Evolutionary conservation across 208 protist species (phyloP), one percentile per base, ranked within the genome.

Genomic region (Acanthamoeba lugdunensis): DNA sequence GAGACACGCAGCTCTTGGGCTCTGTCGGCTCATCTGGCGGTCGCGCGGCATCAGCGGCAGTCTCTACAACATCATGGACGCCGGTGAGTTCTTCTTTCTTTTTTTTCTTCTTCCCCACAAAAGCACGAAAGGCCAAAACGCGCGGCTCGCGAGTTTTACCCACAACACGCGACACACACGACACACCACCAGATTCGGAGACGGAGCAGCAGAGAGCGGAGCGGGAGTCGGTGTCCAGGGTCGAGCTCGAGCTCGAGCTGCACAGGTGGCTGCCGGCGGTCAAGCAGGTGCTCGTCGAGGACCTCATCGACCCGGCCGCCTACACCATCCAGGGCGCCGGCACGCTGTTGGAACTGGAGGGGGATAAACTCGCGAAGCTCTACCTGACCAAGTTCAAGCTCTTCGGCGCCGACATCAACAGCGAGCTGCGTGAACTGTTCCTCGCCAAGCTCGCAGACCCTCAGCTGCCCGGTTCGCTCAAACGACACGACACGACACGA

Each of bases 1-100:
- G 61, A 67, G 9, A 67, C 61, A 67, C 61, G 61, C 61, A 11
- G 61, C 61, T 0, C 9, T 67, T 28, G 61, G 61, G 0, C 6
- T 67, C 61, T 67, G 61, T 67, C 61, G 61, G 61, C 61, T 67
- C 61, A 67, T 67, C 61, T 67, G 61, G 61, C 61, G 61, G 23
- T 67, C 61, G 61, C 61, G 61, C 21, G 61, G 61, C 61, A 67
- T 67, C 61, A 30, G 61, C 61, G 61, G 61, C 61, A 67, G 61
- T 67, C 23, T 33, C 30, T 67, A 67, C 61, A 25, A 1, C 61
- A n/a, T n/a, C n/a, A n/a, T n/a, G n/a, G n/a, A n/a, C n/a, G n/a
- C n/a, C n/a, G n/a, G n/a, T n/a, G n/a, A n/a, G n/a, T n/a, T n/a
- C n/a, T n/a, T n/a, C n/a, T n/a, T n/a, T n/a, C n/a, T n/a, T n/a